Base-by-base conservation (phyloP, 805 yeast genomes). In the Wickerhamomyces silvicola region DNA sequence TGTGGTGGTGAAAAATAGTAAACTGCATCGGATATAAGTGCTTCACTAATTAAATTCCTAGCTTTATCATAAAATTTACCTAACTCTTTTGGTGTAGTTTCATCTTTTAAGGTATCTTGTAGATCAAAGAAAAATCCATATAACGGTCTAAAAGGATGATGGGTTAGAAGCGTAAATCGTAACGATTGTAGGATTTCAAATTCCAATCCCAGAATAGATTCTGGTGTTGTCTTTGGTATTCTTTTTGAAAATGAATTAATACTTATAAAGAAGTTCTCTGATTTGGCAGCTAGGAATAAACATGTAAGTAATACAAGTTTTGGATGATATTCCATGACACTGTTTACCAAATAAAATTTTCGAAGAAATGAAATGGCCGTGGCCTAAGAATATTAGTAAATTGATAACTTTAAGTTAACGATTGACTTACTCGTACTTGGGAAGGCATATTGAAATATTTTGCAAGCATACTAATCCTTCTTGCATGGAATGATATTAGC, bases 121-220 rank as follows among this genome's bases (percentile, higher is more conserved):
- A 88, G 72, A 57, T 92, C 99, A 28, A 90, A 70, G 57, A 81
- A 90, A 54, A 90, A 88, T 15, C 99, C 99, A 55, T 88, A 92
- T n/a, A 92, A 58, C 0, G 97, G 86, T 40, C 81, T 68, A 57
- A 74, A 80, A 3, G 97, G 94, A 58, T 86, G 96, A 54, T 90
- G 97, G 8, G 82, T 90, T 40, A 79, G 53, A 30, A 92, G 62
- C 1, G 95, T 81, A 57, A 92, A 92, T 38, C 76, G 67, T 46
- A 92, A 63, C 8, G 84, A 69, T 56, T 76, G 84, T 33, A 88
- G 59, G 5, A 92, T 69, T 27, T 68, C 64, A 51, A 86, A 92
- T 58, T 92, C 99, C 35, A 85, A 66, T 38, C 78, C 80, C 33
- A 90, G 59, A 20, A 92, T 77, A 23, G 79, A 75, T 16, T 68